Evolutionary conservation across 768 basidiomycete genomes (phyloP), one percentile per base, ranked within the genome.

Genomic region (Boletus bicolor): DNA sequence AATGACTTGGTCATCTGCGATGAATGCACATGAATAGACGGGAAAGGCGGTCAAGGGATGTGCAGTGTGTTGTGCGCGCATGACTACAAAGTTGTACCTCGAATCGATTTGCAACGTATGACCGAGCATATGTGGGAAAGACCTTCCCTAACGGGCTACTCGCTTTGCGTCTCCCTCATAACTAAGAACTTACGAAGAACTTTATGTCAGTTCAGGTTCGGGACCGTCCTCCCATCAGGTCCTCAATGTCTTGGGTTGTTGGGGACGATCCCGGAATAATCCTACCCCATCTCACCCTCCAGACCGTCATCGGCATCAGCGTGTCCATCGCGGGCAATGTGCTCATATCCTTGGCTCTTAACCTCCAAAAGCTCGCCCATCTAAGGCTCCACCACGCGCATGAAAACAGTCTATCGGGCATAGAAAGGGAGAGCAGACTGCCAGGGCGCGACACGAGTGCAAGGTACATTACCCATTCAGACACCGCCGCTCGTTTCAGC

Each of bases 331-430:
- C 79, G 8, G 94, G 94, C 34, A 96, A 96, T 66, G 73, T 94
- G 11, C 81, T 97, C 58, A 93, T 98, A 58, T 91, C 89, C 10
- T 79, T 95, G 24, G 95, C 93, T 15, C 79, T 98, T 59, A 97
- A 97, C 73, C 75, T 90, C 35, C 95, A 98, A 73, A 98, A 97
- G 68, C 81, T 96, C 17, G 93, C 93, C 2, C 94, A 96, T 74
- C 79, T 81, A 61, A 80, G 87, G 30, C 76, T 89, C 34, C 83
- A 84, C 61, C 73, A 66, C 30, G 69, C 67, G 53, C 61, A 58
- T 68, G 68, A 70, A 63, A 52, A 55, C 12, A 39, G 44, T 49
- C 47, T 38, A 37, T 17, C 43, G 8, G 56, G 56, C 36, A 37
- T 26, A 24, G 67, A 63, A 37, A 48, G 59, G 44, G 63, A 59